Base-by-base conservation (phyloP, 306 rosid genomes). In the Vigna nakashimae region DNA sequence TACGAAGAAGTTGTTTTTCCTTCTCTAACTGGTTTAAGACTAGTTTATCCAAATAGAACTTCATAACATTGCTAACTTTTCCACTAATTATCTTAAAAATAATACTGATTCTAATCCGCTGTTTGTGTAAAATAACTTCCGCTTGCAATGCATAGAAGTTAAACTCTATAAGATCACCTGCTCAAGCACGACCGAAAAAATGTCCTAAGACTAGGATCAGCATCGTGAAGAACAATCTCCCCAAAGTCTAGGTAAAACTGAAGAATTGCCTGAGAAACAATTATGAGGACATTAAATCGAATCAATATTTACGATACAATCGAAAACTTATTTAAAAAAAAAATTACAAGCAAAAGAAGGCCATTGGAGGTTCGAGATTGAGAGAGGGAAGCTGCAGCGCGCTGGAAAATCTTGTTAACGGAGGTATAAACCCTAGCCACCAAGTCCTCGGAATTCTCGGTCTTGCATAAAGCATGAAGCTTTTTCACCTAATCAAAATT, bases 161-260 rank as follows among this genome's bases (percentile, higher is more conserved):
- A 55, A 55, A 55, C 60, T 55, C 60, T 22, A 55, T 15, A 16
- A 64, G 0, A 65, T 75, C 84, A 92, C 98, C 98, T 92, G 89
- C 97, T 95, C 93, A 95, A 80, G 86, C 97, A 95, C 0, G 93
- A 92, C 28, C 97, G 93, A 14, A 92, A 95, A 80, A 91, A 95
- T 24, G 86, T 84, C 87, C 95, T 84, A 18, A 95, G 88, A 89
- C 85, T 91, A 72, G 98, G 91, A 91, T 95, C 98, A 71, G 96
- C 98, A 79, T 95, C 98, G 80, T 95, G 98, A 58, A 95, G 89
- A 87, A 95, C 95, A 66, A 80, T 68, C 56, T 95, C 98, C 53
- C 97, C 98, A 82, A 92, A 95, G 82, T 92, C 97, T 36, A 95
- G 87, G 83, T 82, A 95, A 91, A 95, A 95, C 77, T 92, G 98